phyloP scores from a whole-genome alignment of 2,329 filamentous ascomycete species.

The Colletotrichum tropicale region DNA sequence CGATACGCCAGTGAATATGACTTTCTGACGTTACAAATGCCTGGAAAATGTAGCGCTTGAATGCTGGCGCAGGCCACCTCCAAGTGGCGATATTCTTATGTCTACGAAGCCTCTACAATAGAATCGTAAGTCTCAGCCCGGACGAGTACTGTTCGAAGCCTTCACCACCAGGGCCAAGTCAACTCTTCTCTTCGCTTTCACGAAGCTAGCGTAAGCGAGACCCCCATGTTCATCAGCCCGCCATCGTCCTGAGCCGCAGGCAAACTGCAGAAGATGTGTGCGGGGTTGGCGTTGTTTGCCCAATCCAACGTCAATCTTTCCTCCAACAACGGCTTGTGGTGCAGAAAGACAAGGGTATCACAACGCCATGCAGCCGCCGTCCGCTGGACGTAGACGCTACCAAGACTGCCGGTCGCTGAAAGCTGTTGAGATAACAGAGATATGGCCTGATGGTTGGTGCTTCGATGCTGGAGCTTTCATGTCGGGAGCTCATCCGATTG shows the following conservation, averaged over 20 bases:
- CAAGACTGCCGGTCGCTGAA: background rate
- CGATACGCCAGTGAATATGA: background rate
- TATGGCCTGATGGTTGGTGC: background rate
- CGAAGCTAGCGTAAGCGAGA: background rate
- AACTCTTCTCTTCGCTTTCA: background rate
- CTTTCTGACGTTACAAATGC: background rate
- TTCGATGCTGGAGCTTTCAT: background rate
- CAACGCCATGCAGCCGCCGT: background rate
- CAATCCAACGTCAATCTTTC: background rate
- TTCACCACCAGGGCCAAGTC: background rate
- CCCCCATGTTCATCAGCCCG: background rate
- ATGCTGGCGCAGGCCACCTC: background rate
- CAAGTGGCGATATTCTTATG: background rate
- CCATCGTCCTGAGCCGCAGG: background rate
- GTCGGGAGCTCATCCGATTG: background rate
- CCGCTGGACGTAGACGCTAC: background rate
- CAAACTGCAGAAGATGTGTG: background rate
- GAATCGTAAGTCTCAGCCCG: background rate
- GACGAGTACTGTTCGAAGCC: background rate
- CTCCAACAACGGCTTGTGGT: background rate
- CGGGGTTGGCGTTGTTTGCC: background rate
- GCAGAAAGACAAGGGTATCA: background rate
- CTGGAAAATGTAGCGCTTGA: rapidly evolving
- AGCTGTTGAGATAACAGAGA: background rate
- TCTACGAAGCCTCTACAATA: background rate